Evolutionary conservation across 2,329 filamentous ascomycete genomes (phyloP), one percentile per base, ranked within the genome.

Genomic region (Huntiella savannae): DNA sequence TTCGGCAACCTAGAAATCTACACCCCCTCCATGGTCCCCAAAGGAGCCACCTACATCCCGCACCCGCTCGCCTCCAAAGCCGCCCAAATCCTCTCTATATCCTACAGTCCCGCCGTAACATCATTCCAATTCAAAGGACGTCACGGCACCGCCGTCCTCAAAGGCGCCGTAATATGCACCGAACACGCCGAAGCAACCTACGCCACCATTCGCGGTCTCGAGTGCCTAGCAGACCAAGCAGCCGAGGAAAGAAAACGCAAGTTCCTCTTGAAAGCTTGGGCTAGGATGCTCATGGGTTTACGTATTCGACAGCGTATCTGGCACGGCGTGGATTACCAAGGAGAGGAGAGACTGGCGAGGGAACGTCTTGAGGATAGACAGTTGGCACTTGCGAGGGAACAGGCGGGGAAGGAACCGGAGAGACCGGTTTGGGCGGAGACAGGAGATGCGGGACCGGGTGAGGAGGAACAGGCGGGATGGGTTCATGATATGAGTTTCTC

Each of bases 1-100:
- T 98, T 85, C 59, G 86, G 86, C 8, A 98, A 98, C 56, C 79
- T 96, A 49, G 91, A 96, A 56, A 73, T 93, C 35, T 96, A 88
- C 58, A 86, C 94, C 8, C 79, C 84, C 0, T 84, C 77, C 51
- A 96, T 98, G 91, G 69, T 96, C 0, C 91, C 91, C 0, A 62
- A 64, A 36, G 88, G 91, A 0, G 87, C 83, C 1, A 70, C 76
- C 2, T 85, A 96, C 58, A 65, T 96, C 17, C 55, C 60, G 4
- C 62, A 69, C 49, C 63, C 70, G 40, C 55, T 79, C 43, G 79
- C 82, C 1, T 66, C 73, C 1, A 72, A 73, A 43, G 88, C 88
- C 1, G 85, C 86, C 1, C 75, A 72, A 48, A 63, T 87, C 1
- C 60, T 95, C 1, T 78, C 78, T 0, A 70, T 96, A 13, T 86